Base-by-base conservation (phyloP, 78 protist genomes). In the Dictyostelium intermedium region DNA sequence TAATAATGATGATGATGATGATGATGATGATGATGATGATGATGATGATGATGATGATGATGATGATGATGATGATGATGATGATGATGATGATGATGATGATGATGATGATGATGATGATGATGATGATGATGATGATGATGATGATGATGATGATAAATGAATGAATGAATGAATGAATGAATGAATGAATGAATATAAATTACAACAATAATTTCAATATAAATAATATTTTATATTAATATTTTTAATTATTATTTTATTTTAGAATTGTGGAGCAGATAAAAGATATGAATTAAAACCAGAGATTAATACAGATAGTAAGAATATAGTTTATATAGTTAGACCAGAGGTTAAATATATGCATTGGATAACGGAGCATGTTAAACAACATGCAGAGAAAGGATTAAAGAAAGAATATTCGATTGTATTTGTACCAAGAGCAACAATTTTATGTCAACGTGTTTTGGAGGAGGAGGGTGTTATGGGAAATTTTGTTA, bases 381-480 rank as follows among this genome's bases (percentile, higher is more conserved):
- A 79, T 41, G 77, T 73, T 73, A 91, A 43, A 39, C 53, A 80
- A 69, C 81, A 91, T 81, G 11, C 39, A 23, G 43, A 61, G 74
- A 72, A 82, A 39, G 50, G 80, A 11, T 76, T 63, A 30, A 80
- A 56, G 14, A 72, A 84, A 66, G 43, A 56, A 10, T 95, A 95
- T 84, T 43, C 76, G 14, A 84, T 98, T 34, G 27, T 82, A 81
- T 92, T 96, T 69, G 92, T 97, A 56, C 98, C 98, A 43, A 94
- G 98, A 13, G 39, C 81, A 13, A 96, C 98, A n/a, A 41, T 89
- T 30, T 18, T 97, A n/a, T 97, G 98, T 84, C 93, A 96, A 47
- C 81, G 95, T 11, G 94, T 96, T 11, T 95, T 98, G 27, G 98
- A 96, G 60, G 98, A 98, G n/a, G 92, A 66, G 34, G 99, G 98